Base-by-base conservation (phyloP, 768 basidiomycete species). In the Sutorius australiensis region DNA sequence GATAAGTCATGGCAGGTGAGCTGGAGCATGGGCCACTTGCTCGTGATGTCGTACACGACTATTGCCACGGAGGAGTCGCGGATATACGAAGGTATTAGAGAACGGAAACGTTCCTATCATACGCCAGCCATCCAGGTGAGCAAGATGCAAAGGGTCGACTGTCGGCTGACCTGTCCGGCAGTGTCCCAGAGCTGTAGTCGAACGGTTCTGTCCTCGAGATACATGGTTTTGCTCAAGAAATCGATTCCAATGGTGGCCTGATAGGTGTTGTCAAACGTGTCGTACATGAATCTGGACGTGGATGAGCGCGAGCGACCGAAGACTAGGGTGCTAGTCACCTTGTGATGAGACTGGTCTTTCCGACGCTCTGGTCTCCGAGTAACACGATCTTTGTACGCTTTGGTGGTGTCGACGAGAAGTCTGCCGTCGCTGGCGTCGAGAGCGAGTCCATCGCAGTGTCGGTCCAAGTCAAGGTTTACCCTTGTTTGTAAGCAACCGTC, bases 221-320 rank as follows among this genome's bases (percentile, higher is more conserved):
- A 99, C 92, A 99, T 95, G 0, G 97, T 98, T 79, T 99, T 99
- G 76, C 93, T 95, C 73, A 99, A 77, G 71, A 99, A 99, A 75
- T 99, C 97, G 72, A 99, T 99, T 53, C 95, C 93, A 67, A 95
- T 95, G 10, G 93, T 95, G 17, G 93, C 93, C 69, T 93, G 92
- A 71, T 99, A 99, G 40, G 95, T 98, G 72, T 98, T 98, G 78
- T 99, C 97, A 72, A 99, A 99, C 1, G 97, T 98, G 74, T 99
- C 97, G 70, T 99, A 99, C 97, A 98, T 95, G 70, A 91, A 90
- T 74, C 92, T 95, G 60, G 32, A 27, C 16, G 21, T 17, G 42
- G 33, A 28, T 60, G 48, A 51, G 52, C 12, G 36, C 45, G 43
- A 55, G 49, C 4, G 40, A 16, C 38, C 19, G 36, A 14, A 16